Evolutionary conservation across 768 basidiomycete genomes (phyloP).

Genomic region (Favolaschia claudopus): DNA sequence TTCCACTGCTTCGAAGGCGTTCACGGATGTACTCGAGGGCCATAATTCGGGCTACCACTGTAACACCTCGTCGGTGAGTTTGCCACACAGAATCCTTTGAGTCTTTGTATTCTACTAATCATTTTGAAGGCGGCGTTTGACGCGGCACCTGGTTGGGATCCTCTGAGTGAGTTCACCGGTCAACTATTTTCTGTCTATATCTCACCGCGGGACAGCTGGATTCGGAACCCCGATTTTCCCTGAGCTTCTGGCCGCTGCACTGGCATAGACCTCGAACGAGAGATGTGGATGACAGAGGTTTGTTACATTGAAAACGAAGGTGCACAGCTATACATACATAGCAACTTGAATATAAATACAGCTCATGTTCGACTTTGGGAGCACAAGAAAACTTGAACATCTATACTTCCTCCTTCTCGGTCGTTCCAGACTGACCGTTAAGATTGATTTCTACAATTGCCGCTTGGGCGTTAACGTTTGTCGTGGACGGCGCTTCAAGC

Average conservation of each 20-base stretch:
- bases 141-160: slow-evolving; percentile 5
- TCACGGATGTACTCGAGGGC: background rate
- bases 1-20: background rate
- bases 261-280: too few relatives aligned
- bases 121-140: background rate
- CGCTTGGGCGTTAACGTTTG: too few relatives aligned
- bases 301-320: too few relatives aligned
- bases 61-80: background rate
- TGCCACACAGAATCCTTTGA: background rate
- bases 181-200: background rate
- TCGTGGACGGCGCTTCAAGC: too few relatives aligned
- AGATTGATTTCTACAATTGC: too few relatives aligned
- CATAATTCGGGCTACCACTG: slow-evolving; percentile 13
- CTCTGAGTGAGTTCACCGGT: slow-evolving; percentile 3
- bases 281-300: too few relatives aligned
- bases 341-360: too few relatives aligned
- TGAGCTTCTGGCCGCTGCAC: background rate
- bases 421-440: too few relatives aligned
- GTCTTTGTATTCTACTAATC: background rate
- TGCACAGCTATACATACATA: too few relatives aligned
- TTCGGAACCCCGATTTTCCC: background rate
- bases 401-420: too few relatives aligned
- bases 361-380: too few relatives aligned
- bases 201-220: slow-evolving; percentile 1
- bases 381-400: too few relatives aligned